These are phyloP conservation scores for Arabidopsis suecica DNA, from an alignment of 345 rosid genomes.

Conservation along the genomic window DNA sequence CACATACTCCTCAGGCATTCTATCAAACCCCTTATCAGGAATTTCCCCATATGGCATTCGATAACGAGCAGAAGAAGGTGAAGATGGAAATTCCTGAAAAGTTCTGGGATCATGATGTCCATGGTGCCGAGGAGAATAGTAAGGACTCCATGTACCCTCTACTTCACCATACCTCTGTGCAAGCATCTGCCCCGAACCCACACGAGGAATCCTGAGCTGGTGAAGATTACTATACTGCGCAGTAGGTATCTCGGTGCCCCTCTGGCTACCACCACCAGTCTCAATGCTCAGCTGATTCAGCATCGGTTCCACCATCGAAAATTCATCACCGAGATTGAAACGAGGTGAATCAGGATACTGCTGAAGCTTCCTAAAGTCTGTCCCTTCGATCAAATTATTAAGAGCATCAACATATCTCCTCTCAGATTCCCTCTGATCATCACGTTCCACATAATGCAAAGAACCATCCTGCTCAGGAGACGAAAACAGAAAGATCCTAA, in stretches of 20 bases:
- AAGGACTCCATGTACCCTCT: constrained; percentile 66
- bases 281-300: constrained; percentile 60
- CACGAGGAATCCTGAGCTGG: constrained; percentile 50
- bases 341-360: constrained; percentile 64
- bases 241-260: constrained; percentile 58
- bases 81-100: constrained; percentile 66
- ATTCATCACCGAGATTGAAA: constrained; percentile 49
- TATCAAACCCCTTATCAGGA: constrained; percentile 65
- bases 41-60: constrained; percentile 71
- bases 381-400: constrained; percentile 77
- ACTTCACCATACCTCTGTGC: constrained; percentile 72
- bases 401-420: constrained; percentile 95
- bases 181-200: constrained; percentile 53
- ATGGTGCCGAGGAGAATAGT: constrained; percentile 87
- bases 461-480: constrained; percentile 68
- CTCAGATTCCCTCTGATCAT: constrained; percentile 86
- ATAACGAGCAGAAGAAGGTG: constrained; percentile 79
- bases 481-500: constrained; percentile 88
- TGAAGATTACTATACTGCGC: constrained; percentile 63
- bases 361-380: constrained; percentile 65
- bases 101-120: constrained; percentile 76
- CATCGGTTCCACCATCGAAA: constrained; percentile 49
- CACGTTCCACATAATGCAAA: constrained; percentile 69
- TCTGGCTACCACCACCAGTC: constrained; percentile 60
- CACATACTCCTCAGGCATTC: constrained; percentile 70